phyloP scores from a whole-genome alignment of 1,139 yeast species.

The Diutina sp. region DNA sequence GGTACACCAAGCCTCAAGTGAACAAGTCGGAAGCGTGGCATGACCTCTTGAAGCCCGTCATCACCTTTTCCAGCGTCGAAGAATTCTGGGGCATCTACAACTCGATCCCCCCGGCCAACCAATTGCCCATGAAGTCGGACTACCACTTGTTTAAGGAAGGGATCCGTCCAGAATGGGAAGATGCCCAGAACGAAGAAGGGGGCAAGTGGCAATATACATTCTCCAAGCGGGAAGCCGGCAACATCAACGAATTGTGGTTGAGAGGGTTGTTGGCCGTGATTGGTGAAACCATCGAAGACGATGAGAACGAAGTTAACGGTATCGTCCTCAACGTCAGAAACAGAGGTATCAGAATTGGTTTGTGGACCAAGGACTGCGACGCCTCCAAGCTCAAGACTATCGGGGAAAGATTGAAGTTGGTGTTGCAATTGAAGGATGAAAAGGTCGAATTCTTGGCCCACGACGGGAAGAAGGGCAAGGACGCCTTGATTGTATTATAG shows the following conservation, averaged over 20 bases:
- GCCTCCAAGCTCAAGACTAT: constrained; percentile 50
- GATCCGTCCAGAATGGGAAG: constrained; percentile 98
- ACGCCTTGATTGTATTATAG: constrained; percentile 2
- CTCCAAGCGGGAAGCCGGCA: constrained; percentile 50
- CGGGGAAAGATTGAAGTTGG: constrained; percentile 79
- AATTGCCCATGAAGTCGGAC: constrained; percentile 85
- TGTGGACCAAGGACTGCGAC: constrained; percentile 85
- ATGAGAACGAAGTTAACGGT: constrained; percentile 87
- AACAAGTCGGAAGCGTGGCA: constrained; percentile 81
- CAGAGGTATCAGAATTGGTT: constrained; percentile 71
- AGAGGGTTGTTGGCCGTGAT: constrained; percentile 81
- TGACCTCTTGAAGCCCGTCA: constrained; percentile 86
- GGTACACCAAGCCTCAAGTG: constrained; percentile 94
- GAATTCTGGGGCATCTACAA: constrained; percentile 98
- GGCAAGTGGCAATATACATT: constrained; percentile 81
- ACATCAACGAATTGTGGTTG: constrained; percentile 88
- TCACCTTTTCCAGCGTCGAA: constrained; percentile 84
- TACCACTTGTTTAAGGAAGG: constrained; percentile 93
- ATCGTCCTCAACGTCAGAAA: constrained; percentile 84
- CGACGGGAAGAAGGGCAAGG: constrained; percentile 11
- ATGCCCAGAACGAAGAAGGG: constrained; percentile 72
- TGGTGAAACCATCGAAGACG: constrained; percentile 92
- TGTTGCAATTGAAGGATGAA: constrained; percentile 53
- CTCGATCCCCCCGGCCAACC: constrained; percentile 85
- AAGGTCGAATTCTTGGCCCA: constrained; percentile 70